These are phyloP conservation scores for Malus hybrid DNA, from an alignment of 331 rosid genomes.

Conservation along the genomic window DNA sequence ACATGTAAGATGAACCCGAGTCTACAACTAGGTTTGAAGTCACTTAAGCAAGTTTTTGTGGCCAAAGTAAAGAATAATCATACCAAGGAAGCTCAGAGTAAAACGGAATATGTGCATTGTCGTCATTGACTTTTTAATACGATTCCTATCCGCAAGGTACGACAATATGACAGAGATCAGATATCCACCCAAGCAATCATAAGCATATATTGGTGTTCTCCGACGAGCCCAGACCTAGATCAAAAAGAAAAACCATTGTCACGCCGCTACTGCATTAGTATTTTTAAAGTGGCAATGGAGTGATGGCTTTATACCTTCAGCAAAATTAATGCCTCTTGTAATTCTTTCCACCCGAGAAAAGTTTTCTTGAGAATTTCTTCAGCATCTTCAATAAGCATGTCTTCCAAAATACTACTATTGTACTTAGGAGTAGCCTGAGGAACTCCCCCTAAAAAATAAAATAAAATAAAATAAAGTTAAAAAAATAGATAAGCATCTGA, in stretches of 20 bases:
- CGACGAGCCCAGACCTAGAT: conserved; percentile 83
- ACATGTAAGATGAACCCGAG: not conserved
- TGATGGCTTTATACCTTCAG: conserved; percentile 53
- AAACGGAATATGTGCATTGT: conserved; percentile 60
- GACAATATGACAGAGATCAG: conserved; percentile 62
- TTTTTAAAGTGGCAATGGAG: not conserved
- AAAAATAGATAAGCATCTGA: conserved; percentile 8
- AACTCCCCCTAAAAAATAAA: conserved; percentile 32
- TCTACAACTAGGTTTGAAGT: not conserved
- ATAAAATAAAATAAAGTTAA: not conserved
- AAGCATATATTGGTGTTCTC: conserved; percentile 53
- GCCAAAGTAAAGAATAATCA: conserved; percentile 4
- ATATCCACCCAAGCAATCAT: conserved; percentile 82
- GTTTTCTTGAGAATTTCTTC: conserved; percentile 32
- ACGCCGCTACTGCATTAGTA: not conserved
- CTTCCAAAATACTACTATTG: conserved; percentile 88
- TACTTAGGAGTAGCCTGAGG: conserved; percentile 75
- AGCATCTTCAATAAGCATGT: conserved; percentile 62
- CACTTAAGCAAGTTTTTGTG: not conserved
- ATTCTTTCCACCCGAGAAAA: conserved; percentile 62
- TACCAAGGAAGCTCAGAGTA: conserved; percentile 68
- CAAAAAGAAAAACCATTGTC: conserved; percentile 13
- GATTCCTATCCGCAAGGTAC: conserved; percentile 48
- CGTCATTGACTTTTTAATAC: conserved; percentile 60
- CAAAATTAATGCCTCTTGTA: conserved; percentile 57